These are phyloP conservation scores for Mucor piriformis DNA, from an alignment of 371 early-diverging fungal species.

Conservation along the genomic window DNA sequence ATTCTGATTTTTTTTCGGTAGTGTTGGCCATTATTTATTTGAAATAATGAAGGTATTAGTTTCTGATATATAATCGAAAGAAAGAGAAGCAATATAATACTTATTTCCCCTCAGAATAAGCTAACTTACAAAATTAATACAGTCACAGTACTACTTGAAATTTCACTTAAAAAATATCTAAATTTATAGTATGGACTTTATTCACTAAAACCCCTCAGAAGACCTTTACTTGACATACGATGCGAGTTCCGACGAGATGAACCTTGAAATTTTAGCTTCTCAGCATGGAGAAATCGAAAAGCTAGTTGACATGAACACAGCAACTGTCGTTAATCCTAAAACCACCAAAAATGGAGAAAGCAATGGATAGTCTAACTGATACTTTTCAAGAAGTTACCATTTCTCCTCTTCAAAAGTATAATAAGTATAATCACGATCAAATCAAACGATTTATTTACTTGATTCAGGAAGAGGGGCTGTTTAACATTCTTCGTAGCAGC, in stretches of 20 bases:
- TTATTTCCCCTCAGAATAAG: too few species aligned
- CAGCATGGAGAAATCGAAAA: not conserved
- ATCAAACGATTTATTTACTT: slow-evolving; percentile 18
- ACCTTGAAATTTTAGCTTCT: not conserved
- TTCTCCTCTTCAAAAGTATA: slow-evolving; percentile 8
- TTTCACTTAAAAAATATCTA: too few species aligned
- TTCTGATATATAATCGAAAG: too few species aligned
- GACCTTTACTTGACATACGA: not conserved
- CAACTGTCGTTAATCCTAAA: not conserved
- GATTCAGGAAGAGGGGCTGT: slow-evolving; percentile 18
- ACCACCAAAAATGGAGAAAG: slow-evolving; percentile 12
- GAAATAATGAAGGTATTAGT: too few species aligned
- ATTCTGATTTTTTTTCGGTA: too few species aligned
- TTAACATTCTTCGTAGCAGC: slow-evolving; percentile 11
- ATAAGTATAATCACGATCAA: slow-evolving; percentile 13
- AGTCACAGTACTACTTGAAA: too few species aligned
- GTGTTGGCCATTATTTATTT: too few species aligned
- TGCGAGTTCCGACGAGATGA: too few species aligned
- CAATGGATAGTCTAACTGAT: slow-evolving; percentile 6
- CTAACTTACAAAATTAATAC: too few species aligned
- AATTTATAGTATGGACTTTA: too few species aligned
- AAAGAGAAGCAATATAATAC: too few species aligned
- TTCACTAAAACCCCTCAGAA: too few species aligned
- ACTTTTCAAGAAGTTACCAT: slow-evolving; percentile 12
- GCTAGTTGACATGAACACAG: not conserved